Base-by-base conservation (phyloP, 805 yeast genomes). In the Ogataea pilisensis region DNA sequence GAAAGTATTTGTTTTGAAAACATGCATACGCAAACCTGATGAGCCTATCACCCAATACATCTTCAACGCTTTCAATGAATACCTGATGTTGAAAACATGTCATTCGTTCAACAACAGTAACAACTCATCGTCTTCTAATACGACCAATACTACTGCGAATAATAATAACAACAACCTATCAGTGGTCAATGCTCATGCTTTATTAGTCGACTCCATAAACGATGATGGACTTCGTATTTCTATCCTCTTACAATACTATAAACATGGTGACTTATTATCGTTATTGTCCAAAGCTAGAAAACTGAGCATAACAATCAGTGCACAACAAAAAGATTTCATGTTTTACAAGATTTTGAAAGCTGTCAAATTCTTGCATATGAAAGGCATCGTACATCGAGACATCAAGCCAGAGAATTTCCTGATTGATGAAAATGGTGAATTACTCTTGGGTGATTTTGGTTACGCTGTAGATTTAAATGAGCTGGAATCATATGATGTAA, bases 401-500 rank as follows among this genome's bases (percentile, higher is more conserved):
- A 56, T 76, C 34, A 76, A 76, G 48, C 80, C 81, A 2, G 81
- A 76, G 44, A 76, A 76, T 53, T 64, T 71, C 32, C 53, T 76
- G 18, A 66, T 76, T 32, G 77, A 69, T 49, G 53, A 50, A 8
- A 49, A 58, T 12, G 82, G 82, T 3, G 56, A 55, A 11, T 57
- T 76, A 29, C 68, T 70, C 37, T 61, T 75, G 33, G 60, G 68
- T 18, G 82, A 76, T 51, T 76, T 76, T 49, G 80, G 80, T 3
- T 75, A 69, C 57, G 69, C 75, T 12, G 40, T 73, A 12, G 64
- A 70, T 47, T 50, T 68, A 25, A 43, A 49, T 24, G 40, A 53
- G 7, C 20, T 58, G 1, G 45, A 45, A 9, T 13, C 35, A 22
- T 54, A 59, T 38, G 51, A 49, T 3, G 21, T 55, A 8, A 38